Evolutionary conservation across 2,329 filamentous ascomycete genomes (phyloP).

Genomic region (Mycosphaerella sp.): DNA sequence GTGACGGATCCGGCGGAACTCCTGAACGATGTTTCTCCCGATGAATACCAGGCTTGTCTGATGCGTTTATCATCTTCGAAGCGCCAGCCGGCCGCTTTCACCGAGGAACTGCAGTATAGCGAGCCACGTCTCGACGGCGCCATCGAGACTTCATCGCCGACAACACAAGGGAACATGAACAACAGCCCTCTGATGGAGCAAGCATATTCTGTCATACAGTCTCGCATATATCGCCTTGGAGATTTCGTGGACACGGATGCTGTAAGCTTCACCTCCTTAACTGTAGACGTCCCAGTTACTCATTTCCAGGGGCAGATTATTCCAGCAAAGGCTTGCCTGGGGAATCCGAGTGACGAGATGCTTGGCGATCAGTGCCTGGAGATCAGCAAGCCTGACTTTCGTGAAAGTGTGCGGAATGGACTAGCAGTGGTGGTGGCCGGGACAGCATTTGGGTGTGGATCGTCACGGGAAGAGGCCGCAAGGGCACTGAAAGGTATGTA

Average conservation of each 20-base stretch:
- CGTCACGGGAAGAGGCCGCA: constrained; percentile 8
- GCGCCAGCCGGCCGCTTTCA: background rate
- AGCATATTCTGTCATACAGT: background rate
- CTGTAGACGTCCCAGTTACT: too few species aligned
- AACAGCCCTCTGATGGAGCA: background rate
- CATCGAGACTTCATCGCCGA: background rate
- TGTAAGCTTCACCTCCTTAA: too few species aligned
- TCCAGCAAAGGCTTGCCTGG: background rate
- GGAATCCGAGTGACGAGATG: background rate
- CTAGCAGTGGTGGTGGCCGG: constrained; percentile 10
- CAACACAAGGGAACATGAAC: background rate
- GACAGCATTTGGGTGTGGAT: constrained; percentile 12
- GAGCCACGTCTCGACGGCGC: background rate
- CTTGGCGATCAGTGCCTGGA: constrained; percentile 11
- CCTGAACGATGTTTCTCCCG: background rate
- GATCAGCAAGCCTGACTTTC: constrained; percentile 9
- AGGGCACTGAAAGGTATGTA: constrained; percentile 9
- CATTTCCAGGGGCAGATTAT: background rate
- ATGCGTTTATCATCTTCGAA: background rate
- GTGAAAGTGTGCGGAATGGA: constrained; percentile 1
- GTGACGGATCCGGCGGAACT: constrained; percentile 6
- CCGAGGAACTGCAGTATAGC: background rate
- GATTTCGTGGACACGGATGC: constrained; percentile 13
- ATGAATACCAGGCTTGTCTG: too few species aligned
- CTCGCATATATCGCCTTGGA: background rate